Base-by-base conservation (phyloP, 352 stramenopile genomes). In the Aphanomyces astaci region DNA sequence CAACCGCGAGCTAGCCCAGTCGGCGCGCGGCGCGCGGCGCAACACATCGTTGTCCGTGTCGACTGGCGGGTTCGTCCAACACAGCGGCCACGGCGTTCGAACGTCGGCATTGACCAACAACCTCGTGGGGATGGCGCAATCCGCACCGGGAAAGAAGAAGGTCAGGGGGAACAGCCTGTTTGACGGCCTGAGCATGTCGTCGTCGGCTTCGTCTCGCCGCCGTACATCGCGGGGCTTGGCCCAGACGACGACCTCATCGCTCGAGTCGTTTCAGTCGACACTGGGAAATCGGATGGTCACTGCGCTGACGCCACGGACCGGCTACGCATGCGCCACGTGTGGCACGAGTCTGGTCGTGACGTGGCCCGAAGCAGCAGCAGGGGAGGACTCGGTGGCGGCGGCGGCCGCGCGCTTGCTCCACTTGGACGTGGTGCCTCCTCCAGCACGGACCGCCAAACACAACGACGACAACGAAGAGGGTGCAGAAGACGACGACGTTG, bases 71-170 rank as follows among this genome's bases (percentile, higher is more conserved):
- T 45, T 59, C 22, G 30, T 27, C 19, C n/a, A 25, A 5, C 49
- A 32, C 25, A 51, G 62, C 31, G 59, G 43, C 2, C 62, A 68
- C n/a, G 62, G 62, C 62, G 59, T 68, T 10, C 39, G 62, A 22
- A 19, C 17, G 24, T 68, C 62, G 19, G 19, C 62, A 28, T 68
- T 45, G 32, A 53, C 40, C 5, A 24, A 25, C 3, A 68, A 59
- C 27, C 25, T 68, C 28, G n/a, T 59, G 27, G 30, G 13, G 22
- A 54, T 66, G 48, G 28, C 62, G 19, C 40, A 68, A n/a, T 68
- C 62, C 9, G 62, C 62, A 7, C 62, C 62, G 2, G 62, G 62
- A 27, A 25, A 45, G 2, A 68, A 68, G 27, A 56, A 59, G 28
- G 31, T 32, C 24, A 32, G 56, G 9, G 22, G 25, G 4, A 32